Evolutionary conservation across 2,329 filamentous ascomycete species (phyloP), one percentile per base, ranked within the genome.

Genomic region (Apiospora sp.): DNA sequence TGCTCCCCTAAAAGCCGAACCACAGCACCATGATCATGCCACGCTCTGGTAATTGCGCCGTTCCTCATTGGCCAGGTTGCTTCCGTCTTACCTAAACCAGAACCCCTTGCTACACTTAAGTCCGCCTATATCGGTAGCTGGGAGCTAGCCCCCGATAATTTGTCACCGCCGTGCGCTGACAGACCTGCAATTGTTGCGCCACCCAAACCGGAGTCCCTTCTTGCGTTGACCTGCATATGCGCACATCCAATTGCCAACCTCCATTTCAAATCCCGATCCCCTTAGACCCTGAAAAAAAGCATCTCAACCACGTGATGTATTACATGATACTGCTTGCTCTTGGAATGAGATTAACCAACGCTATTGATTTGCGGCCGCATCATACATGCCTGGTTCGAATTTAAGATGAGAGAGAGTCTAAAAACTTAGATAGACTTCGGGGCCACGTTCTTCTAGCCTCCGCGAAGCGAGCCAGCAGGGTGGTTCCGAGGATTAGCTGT

Each of bases 1-100:
- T 84, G 81, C 46, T n/a, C 43, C 67, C 67, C n/a, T 34, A 44
- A 67, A 71, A 68, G 48, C 37, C 44, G 51, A 69, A 41, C 19
- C 10, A 13, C 58, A 68, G 34, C 30, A 68, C 48, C 34, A 51
- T 24, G 14, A 49, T 71, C 67, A 48, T 49, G 24, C 64, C 70
- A 68, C 48, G 22, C 43, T 54, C 46, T 48, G 67, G 51, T 41
- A 72, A 72, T 64, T 72, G 67, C 71, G 19, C 51, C 34, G 48
- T 30, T 22, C 34, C 67, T 27, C 24, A 72, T 72, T 72, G 71
- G 71, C 51, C 43, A 37, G 46, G 22, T 27, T 30, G 16, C 48
- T 19, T 37, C 14, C 22, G 37, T 49, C 54, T 61, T 70, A 69
- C 67, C 67, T 46, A 41, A 64, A 64, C 6, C 12, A 58, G 71